Evolutionary conservation across 2,329 filamentous ascomycete genomes (phyloP), one percentile per base, ranked within the genome.

Genomic region (Xylaria polymorpha): DNA sequence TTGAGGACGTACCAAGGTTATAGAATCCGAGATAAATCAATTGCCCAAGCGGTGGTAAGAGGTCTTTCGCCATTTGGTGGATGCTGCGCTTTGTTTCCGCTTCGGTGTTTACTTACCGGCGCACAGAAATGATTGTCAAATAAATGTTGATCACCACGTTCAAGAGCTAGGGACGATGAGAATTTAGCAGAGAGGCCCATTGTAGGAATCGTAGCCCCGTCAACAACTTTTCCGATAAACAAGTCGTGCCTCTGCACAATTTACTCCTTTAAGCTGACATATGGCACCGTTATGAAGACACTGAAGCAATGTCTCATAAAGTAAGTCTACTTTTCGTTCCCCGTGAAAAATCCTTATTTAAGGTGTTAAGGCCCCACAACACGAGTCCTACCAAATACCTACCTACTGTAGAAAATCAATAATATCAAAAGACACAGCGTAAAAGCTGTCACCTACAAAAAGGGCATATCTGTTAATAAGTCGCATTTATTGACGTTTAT

Each of bases 281-380:
- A 71, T 72, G 68, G 64, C 67, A 70, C 41, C 35, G 66, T 48
- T 55, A 67, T 67, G 66, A 61, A 67, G 59, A 39, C 59, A 56
- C 44, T 39, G 7, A 55, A 62, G 58, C 35, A 41, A 77, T 77
- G 75, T 73, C 74, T 76, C 61, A 66, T 41, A 67, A 76, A 70
- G 75, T 75, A 39, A 72, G 74, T 72, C 41, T 43, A 37, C 56
- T 50, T 29, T 32, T 37, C 20, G 7, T 43, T 29, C 18, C n/a
- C 25, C 32, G 9, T 22, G n/a, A 56, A 61, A 62, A 60, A 41
- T 25, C 22, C 37, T 53, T 50, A 18, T n/a, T 29, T 25, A 18
- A 20, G 9, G 46, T 50, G 10, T 25, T n/a, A 46, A 22, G 22
- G 41, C 65, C 58, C 65, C 68, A 67, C 64, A 58, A 37, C n/a